phyloP scores from a whole-genome alignment of 176 grass and related monocot genomes.

The Otatea glauca region DNA sequence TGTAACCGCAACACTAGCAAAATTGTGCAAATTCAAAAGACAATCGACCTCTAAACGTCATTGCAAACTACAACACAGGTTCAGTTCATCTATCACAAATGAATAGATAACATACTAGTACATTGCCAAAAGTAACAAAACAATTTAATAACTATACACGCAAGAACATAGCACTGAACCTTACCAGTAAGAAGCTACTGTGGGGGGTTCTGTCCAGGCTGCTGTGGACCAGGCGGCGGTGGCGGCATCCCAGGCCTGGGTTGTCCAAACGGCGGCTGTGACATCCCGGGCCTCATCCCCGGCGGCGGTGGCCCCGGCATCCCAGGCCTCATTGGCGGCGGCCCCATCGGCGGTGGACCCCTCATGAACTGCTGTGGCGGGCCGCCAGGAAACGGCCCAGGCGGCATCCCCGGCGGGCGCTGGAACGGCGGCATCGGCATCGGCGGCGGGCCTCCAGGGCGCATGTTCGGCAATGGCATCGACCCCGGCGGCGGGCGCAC shows the following conservation, averaged over 20 bases:
- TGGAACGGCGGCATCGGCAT: conserved; percentile 71
- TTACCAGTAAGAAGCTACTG: conserved; percentile 61
- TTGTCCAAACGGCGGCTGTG: conserved; percentile 63
- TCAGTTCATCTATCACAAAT: conserved; percentile 8
- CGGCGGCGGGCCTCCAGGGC: conserved; percentile 48
- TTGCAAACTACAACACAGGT: neutral
- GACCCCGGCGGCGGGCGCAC: conserved; percentile 56
- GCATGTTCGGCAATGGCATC: conserved; percentile 41
- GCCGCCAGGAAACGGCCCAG: conserved; percentile 48
- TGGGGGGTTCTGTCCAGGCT: conserved; percentile 78
- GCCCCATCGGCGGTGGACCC: conserved; percentile 74
- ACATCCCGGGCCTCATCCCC: conserved; percentile 92
- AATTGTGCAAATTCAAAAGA: neutral
- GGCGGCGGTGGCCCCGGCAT: conserved; percentile 78
- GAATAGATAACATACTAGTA: neutral
- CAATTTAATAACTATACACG: neutral
- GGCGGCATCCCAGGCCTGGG: conserved; percentile 85
- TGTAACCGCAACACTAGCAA: neutral
- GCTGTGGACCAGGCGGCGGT: conserved; percentile 74
- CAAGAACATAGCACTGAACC: neutral
- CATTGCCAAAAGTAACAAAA: neutral
- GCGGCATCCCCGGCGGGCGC: conserved; percentile 68
- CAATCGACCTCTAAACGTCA: neutral
- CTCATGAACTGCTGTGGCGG: conserved; percentile 76
- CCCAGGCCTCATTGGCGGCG: conserved; percentile 60